These are phyloP conservation scores for Hygrophorus pudorinus DNA, from an alignment of 768 basidiomycete species.

Conservation along the genomic window DNA sequence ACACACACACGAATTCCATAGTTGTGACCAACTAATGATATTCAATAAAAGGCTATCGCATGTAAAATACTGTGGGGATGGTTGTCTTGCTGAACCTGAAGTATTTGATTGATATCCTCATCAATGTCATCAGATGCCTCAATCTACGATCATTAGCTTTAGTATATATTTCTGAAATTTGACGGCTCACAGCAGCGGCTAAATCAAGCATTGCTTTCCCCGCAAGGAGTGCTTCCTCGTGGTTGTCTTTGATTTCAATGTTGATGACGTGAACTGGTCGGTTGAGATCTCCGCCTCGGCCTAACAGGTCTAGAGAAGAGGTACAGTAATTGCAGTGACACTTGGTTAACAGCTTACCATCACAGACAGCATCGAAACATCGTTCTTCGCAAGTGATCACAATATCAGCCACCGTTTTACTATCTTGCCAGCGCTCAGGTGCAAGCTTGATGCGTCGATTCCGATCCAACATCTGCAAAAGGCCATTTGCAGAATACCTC, in stretches of 20 bases:
- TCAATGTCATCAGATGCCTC: too few species aligned
- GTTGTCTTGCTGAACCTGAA: too few species aligned
- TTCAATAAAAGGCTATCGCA: too few species aligned
- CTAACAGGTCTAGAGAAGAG: constrained; percentile 56
- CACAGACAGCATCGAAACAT: constrained; percentile 97
- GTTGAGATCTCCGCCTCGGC: constrained; percentile 85
- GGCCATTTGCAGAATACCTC: constrained; percentile 92
- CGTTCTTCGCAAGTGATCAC: constrained; percentile 99
- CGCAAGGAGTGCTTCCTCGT: constrained; percentile 99
- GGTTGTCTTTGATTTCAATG: constrained; percentile 97
- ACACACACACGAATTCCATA: too few species aligned
- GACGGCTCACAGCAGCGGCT: too few species aligned
- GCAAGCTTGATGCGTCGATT: constrained; percentile 87
- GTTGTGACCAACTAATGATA: too few species aligned
- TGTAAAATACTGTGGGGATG: too few species aligned
- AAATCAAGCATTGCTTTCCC: too few species aligned
- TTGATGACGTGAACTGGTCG: constrained; percentile 94
- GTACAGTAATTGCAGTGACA: constrained; percentile 2
- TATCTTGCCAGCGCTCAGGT: constrained; percentile 97
- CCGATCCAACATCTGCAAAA: constrained; percentile 92
- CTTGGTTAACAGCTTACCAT: constrained; percentile 54
- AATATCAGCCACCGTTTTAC: constrained; percentile 79
- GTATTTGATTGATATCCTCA: too few species aligned
- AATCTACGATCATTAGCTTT: too few species aligned
- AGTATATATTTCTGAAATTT: too few species aligned